Percentiles rank a stretch among this genome's conserved stretches.
phyloP scores from a whole-genome alignment of 495 filamentous ascomycete species.

The Podospora comata region DNA sequence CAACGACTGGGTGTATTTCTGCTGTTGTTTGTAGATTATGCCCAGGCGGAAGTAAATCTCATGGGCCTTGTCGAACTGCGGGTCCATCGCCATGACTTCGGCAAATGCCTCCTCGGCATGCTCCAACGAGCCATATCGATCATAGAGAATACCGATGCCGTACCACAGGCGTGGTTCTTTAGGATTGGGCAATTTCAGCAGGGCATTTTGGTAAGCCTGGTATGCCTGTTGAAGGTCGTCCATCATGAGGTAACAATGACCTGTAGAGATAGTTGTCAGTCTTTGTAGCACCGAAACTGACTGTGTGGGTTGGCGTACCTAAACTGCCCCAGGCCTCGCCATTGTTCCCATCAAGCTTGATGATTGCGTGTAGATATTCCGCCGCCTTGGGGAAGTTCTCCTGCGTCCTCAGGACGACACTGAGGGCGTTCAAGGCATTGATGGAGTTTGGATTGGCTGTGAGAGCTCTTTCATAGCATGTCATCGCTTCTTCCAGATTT shows the following conservation, averaged over 20 bases:
- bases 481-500: constrained; percentile 81
- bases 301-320: constrained; percentile 49
- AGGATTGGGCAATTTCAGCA: constrained; percentile 90
- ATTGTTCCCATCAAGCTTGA: constrained; percentile 84
- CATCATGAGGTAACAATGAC: constrained; percentile 99
- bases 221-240: constrained; percentile 97
- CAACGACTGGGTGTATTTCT: constrained; percentile 86
- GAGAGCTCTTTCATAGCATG: constrained; percentile 84
- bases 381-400: constrained; percentile 93
- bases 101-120: constrained; percentile 98
- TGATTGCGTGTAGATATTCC: constrained; percentile 85
- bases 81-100: constrained; percentile 98
- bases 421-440: constrained; percentile 90
- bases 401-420: constrained; percentile 81
- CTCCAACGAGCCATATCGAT: constrained; percentile 93
- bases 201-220: constrained; percentile 91
- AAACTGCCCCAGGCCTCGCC: constrained; percentile 97
- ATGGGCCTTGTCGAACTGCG: constrained; percentile 97
- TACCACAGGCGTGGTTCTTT: constrained; percentile 99
- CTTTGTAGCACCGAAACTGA: background rate
- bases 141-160: constrained; percentile 96
- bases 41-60: constrained; percentile 98
- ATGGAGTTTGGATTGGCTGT: constrained; percentile 86
- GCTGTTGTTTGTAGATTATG: constrained; percentile 99
- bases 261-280: constrained; percentile 35